Base-by-base conservation (phyloP, 1,284 basidiomycete species). In the Bjerkandera adusta region DNA sequence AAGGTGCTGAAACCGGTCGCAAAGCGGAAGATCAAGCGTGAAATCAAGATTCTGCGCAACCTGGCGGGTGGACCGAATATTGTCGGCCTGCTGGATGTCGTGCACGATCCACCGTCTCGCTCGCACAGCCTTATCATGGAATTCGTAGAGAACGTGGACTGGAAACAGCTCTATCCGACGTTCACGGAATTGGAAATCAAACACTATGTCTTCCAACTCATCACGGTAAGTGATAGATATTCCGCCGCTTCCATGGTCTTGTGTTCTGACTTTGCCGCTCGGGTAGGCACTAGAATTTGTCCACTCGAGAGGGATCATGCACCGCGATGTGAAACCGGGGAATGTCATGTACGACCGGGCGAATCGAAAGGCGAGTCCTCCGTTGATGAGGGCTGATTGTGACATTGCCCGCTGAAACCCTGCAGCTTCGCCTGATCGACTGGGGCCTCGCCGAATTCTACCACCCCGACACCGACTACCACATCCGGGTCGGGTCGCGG, bases 391-490 rank as follows among this genome's bases (percentile, higher is more conserved):
- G 4, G 30, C 32, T 22, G 32, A 12, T 24, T 25, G 10, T 16
- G 25, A 15, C 18, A 5, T 10, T 16, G 20, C 7, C 20, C 36
- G 50, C 38, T 53, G 42, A 18, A 12, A 16, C 15, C 18, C 26
- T 52, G 11, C 56, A 88, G 83, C 70, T 93, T 41, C 79, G 90
- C 20, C 68, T 94, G 48, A 94, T 94, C 58, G 92, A 95, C 69
- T 95, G 92, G 92, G 92, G 92, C 47, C 69, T 95, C 24, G 92
- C 92, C 39, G 92, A 95, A 64, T 95, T 94, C 68, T 95, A 94
- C 65, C 90, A 92, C 59, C 89, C 90, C 3, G 79, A 81, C 43
- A 89, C 85, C 24, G 84, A 92, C 53, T 92, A 92, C 69, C 92
- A 93, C 59, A 88, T 92, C 49, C 82, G 91, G 11, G 92, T 94